A percentile compares a stretch with the other conserved stretches of the same genome.
Conservation (phyloP, 2,329 filamentous ascomycete species). For the Paecilomyces fulvus region DNA sequence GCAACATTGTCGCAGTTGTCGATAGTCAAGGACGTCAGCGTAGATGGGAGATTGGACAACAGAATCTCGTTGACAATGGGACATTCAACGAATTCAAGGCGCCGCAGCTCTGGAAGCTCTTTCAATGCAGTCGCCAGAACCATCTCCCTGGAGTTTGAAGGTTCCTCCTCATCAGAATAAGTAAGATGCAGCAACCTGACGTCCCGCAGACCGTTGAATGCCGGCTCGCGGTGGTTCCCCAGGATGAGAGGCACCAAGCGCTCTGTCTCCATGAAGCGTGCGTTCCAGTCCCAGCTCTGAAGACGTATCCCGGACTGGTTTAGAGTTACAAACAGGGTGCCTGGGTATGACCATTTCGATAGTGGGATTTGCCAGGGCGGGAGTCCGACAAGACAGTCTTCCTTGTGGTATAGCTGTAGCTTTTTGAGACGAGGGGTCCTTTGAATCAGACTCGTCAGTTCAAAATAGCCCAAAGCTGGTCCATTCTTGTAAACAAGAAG, state of each 20-base stretch:
- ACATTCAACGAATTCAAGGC: conserved; percentile 67
- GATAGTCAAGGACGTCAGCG: conserved; percentile 60
- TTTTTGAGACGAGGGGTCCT: conserved; percentile 59
- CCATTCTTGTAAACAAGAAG: conserved; percentile 47
- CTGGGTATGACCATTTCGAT: conserved; percentile 60
- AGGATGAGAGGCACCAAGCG: conserved; percentile 41
- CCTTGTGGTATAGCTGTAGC: conserved; percentile 62
- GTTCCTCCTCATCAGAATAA: conserved; percentile 31
- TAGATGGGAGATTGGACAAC: conserved; percentile 59
- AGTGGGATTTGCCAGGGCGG: conserved; percentile 18
- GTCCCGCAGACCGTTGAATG: conserved; percentile 41
- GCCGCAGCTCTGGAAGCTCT: conserved; percentile 55
- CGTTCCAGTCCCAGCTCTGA: conserved; percentile 50
- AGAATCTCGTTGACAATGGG: conserved; percentile 61
- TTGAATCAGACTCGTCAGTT: conserved; percentile 51
- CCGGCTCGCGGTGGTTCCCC: conserved; percentile 43
- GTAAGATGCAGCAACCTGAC: conserved; percentile 31
- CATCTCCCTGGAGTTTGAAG: conserved; percentile 20
- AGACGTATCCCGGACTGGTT: conserved; percentile 40
- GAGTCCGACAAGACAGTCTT: conserved; percentile 43
- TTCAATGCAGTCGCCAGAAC: conserved; percentile 41
- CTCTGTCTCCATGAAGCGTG: conserved; percentile 33
- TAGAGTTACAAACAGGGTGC: conserved; percentile 57
- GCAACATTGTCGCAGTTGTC: conserved; percentile 71
- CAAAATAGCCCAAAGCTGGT: conserved; percentile 45